Percentiles rank a stretch among this genome's conserved stretches.
phyloP scores from a whole-genome alignment of 352 stramenopile species.

The Elongisporangium prolatum region DNA sequence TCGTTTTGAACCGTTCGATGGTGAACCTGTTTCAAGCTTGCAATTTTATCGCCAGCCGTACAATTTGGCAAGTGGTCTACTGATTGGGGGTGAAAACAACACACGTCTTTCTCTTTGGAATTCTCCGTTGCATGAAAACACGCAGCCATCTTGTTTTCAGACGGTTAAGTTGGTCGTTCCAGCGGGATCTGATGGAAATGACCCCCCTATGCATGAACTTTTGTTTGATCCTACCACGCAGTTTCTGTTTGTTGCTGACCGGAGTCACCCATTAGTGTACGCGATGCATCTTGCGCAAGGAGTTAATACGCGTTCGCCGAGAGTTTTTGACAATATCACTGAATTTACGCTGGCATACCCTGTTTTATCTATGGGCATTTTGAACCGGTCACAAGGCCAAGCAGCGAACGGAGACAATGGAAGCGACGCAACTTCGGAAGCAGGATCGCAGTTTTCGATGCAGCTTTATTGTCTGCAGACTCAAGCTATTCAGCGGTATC shows the following conservation, averaged over 20 bases:
- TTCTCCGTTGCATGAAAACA: slow-evolving; percentile 47
- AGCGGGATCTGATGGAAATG: slow-evolving; percentile 15
- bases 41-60: slow-evolving; percentile 54
- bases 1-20: slow-evolving; percentile 73
- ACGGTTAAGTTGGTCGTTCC: slow-evolving; percentile 46
- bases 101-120: slow-evolving; percentile 60
- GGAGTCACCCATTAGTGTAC: slow-evolving; percentile 52
- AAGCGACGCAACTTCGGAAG: slow-evolving; percentile 13
- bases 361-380: slow-evolving; percentile 66
- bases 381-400: slow-evolving; percentile 45
- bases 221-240: slow-evolving; percentile 66
- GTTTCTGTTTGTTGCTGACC: slow-evolving; percentile 79
- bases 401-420: slow-evolving; percentile 27
- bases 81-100: slow-evolving; percentile 68
- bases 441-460: slow-evolving; percentile 55
- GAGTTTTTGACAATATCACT: slow-evolving; percentile 75
- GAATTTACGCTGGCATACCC: slow-evolving; percentile 78
- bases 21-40: slow-evolving; percentile 61
- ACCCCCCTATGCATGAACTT: slow-evolving; percentile 42
- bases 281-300: slow-evolving; percentile 55
- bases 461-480: slow-evolving; percentile 81
- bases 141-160: slow-evolving; percentile 52
- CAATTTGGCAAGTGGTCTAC: slow-evolving; percentile 19
- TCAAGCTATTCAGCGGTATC: slow-evolving; percentile 81
- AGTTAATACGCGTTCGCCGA: slow-evolving; percentile 24